Base-by-base conservation (phyloP, 225 moss, liverwort and hornwort genomes). In the Bryoerythrophyllum caledonicum region DNA sequence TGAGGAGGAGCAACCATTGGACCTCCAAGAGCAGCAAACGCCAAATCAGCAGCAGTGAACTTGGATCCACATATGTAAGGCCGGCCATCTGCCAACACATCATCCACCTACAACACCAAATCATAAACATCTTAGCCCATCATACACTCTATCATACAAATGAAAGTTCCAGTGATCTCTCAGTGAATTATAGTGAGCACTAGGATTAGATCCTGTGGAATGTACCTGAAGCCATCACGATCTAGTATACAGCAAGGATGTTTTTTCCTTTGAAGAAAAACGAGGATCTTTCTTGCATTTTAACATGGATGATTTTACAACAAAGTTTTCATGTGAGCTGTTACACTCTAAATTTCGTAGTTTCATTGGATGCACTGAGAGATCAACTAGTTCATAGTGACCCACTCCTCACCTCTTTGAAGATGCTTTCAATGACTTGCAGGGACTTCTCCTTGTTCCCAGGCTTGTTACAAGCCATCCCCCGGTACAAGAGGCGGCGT, bases 1-100 rank as follows among this genome's bases (percentile, higher is more conserved):
- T 79, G 80, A 60, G 88, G 86, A 71, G 93, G 81, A 66, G 71
- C 35, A 63, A 92, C 67, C 69, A 89, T 24, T 10, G 86, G 78
- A 62, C 87, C 90, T 61, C 84, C 86, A 76, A 96, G 93, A 72
- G 96, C 77, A 76, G 93, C 96, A 79, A 96, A 96, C 9, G 96
- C 89, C 69, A 96, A 72, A 84, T 96, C 96, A 74, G 93, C 96
- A 55, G 96, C 93, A 63, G 91, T 90, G 77, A 96, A 96, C 68
- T 82, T 90, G 9, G 85, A 56, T 41, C 96, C 96, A 79, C 96
- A 96, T n/a, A 96, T 83, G 79, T 84, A 96, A 28, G 96, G 90
- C 37, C 96, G 82, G 41, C 93, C 96, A 80, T 93, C 93, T n/a
- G 89, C 90, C 62, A 96, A 71, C 40, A 43, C 71, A 35, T 53